Percentiles rank a stretch among this genome's conserved stretches.
These are phyloP conservation scores for Xylaria grammica DNA, from an alignment of 495 filamentous ascomycete species.

Conservation along the genomic window DNA sequence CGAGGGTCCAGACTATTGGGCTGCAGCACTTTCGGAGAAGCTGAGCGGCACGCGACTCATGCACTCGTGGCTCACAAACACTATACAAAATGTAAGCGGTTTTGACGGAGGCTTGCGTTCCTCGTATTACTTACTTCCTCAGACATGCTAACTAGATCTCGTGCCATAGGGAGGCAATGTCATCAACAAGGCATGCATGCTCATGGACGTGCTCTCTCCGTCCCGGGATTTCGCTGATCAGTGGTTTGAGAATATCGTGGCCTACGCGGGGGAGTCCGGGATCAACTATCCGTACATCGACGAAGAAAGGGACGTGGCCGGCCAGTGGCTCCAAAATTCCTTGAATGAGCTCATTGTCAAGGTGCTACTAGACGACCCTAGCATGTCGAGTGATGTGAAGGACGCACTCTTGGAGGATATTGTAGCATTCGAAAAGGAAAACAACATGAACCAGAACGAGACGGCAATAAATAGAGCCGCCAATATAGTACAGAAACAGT, in stretches of 20 bases:
- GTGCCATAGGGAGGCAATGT: conserved; percentile 1
- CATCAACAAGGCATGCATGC: conserved; percentile 6
- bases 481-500: neutral
- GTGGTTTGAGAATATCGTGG: conserved; percentile 2
- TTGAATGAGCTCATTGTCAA: neutral
- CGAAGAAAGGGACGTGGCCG: neutral
- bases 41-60: neutral
- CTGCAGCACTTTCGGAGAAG: neutral
- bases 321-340: conserved; percentile 10
- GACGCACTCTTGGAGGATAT: conserved; percentile 3
- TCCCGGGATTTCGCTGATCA: neutral
- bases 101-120: too few relatives aligned
- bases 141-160: neutral
- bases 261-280: neutral
- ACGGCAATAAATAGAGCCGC: neutral
- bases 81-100: neutral
- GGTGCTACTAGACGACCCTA: neutral
- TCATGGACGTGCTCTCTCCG: neutral
- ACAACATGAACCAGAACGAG: neutral
- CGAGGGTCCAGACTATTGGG: conserved; percentile 1
- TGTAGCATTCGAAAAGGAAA: neutral
- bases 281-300: neutral
- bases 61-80: neutral
- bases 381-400: neutral
- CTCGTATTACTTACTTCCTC: neutral